A percentile compares a stretch with the other conserved stretches of the same genome.
Evolutionary conservation across 2,329 filamentous ascomycete genomes (phyloP).

Genomic region (Sordariomycetes sp.): DNA sequence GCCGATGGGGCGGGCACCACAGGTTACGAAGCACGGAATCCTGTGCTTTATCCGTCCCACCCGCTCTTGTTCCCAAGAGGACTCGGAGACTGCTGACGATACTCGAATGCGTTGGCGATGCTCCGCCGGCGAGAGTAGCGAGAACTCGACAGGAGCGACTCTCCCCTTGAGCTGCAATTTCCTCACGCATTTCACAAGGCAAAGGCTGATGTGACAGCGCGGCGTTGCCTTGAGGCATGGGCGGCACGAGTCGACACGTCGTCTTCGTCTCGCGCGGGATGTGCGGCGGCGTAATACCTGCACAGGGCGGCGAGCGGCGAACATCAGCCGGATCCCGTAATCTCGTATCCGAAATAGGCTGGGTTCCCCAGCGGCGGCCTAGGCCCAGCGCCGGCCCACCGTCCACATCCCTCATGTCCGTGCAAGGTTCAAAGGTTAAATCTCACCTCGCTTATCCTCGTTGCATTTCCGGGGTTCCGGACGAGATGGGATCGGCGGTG

Average conservation of each 20-base stretch:
- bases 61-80: too few relatives aligned
- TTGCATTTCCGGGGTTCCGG: background rate
- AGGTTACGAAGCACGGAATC: too few relatives aligned
- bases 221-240: background rate
- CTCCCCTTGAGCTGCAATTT: background rate
- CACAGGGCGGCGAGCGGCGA: background rate
- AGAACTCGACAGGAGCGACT: background rate
- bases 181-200: background rate
- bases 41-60: too few relatives aligned
- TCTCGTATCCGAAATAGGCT: background rate
- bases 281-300: background rate
- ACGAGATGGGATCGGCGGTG: background rate
- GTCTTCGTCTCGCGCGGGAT: background rate
- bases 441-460: background rate
- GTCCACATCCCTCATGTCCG: background rate
- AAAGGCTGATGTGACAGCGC: background rate
- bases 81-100: background rate
- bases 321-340: background rate
- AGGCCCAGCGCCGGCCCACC: background rate
- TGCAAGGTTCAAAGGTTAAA: background rate
- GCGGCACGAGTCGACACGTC: background rate
- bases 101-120: background rate
- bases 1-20: too few relatives aligned
- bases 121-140: background rate
- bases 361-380: background rate